A percentile compares a stretch with the other conserved stretches of the same genome.
Evolutionary conservation across 345 rosid genomes (phyloP).

Genomic region (Lenwebbia sp.): DNA sequence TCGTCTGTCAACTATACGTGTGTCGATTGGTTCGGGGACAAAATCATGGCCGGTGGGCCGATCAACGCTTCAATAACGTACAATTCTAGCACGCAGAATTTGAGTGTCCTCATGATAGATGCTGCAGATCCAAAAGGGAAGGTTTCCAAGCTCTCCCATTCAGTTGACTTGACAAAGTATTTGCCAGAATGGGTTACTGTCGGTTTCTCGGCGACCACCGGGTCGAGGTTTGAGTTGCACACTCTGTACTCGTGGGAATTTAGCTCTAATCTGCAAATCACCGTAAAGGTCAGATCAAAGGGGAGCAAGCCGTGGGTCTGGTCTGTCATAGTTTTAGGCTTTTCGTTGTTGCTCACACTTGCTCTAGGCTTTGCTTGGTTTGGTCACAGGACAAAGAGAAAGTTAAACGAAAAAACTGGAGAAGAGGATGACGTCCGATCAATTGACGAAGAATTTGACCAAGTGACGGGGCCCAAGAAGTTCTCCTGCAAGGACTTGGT

Average conservation of each 20-base stretch:
- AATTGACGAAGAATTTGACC: neutral
- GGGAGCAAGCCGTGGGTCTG: neutral
- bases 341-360: neutral
- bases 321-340: neutral
- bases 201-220: constrained; percentile 9
- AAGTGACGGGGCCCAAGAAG: neutral
- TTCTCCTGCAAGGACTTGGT: neutral
- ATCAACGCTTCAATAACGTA: neutral
- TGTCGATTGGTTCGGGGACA: neutral
- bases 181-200: constrained; percentile 8
- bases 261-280: neutral
- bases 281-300: neutral
- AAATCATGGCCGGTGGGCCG: neutral
- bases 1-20: neutral
- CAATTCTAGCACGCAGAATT: neutral
- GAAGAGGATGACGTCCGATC: neutral
- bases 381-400: neutral
- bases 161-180: neutral
- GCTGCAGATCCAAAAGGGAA: neutral
- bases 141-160: neutral
- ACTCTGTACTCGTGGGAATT: constrained; percentile 5
- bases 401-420: neutral
- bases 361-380: neutral
- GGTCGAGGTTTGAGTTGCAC: neutral
- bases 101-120: neutral